Percentiles rank a stretch among this genome's conserved stretches.
Evolutionary conservation across 108 stramenopile species (phyloP).

Genomic region (Skeletonema costatum): DNA sequence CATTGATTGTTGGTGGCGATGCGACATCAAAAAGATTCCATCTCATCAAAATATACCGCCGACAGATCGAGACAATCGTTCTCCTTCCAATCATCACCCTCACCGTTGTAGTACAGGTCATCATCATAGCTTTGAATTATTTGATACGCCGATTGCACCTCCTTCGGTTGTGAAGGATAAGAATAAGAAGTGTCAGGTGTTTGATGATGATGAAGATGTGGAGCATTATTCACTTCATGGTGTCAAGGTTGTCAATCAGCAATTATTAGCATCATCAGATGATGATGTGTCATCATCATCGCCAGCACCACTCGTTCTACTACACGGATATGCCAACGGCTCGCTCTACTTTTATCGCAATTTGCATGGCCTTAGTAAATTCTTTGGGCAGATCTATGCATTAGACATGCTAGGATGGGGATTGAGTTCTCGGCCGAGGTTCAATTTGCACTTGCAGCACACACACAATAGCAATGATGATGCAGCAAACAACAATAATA

Average conservation of each 20-base stretch:
- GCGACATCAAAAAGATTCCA: no score
- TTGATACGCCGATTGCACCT: conserved; percentile 28
- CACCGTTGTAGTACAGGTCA: no score
- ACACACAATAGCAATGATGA: neutral
- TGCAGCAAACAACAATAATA: neutral
- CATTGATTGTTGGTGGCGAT: no score
- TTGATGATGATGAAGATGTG: neutral
- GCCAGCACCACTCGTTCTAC: conserved; percentile 73
- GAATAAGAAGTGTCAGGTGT: neutral
- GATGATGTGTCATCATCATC: neutral
- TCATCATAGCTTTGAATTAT: conserved; percentile 19
- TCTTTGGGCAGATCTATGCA: conserved; percentile 68
- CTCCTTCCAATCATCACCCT: neutral
- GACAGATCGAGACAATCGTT: no score
- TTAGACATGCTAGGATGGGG: conserved; percentile 92
- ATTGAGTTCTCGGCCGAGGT: conserved; percentile 69
- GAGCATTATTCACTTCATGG: conserved; percentile 14
- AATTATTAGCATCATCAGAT: neutral
- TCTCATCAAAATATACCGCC: no score
- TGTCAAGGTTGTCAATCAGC: conserved; percentile 20
- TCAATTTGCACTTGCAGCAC: conserved; percentile 26
- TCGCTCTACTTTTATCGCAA: conserved; percentile 89
- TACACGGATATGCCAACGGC: conserved; percentile 94
- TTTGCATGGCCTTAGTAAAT: conserved; percentile 59
- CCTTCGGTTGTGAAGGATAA: neutral